Evolutionary conservation across 805 yeast genomes (phyloP).

Genomic region (Saccharomycopsis schoenii): DNA sequence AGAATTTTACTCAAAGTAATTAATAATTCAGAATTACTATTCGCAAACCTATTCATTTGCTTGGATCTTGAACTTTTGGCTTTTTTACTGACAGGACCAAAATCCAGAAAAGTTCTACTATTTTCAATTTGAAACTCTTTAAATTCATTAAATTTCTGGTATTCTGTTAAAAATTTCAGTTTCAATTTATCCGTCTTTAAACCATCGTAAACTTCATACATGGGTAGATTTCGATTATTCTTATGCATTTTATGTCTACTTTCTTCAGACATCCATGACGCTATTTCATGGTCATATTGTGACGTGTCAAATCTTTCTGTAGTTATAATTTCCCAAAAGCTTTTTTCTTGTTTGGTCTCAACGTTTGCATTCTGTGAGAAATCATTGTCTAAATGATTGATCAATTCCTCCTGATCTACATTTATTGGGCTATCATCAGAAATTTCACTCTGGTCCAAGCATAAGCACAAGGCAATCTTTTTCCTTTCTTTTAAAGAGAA

Average conservation of each 20-base stretch:
- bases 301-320: background rate
- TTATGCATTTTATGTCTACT: background rate
- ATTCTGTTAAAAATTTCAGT: background rate
- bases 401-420: background rate
- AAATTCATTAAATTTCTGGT: background rate
- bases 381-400: background rate
- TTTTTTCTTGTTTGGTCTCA: background rate
- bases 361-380: background rate
- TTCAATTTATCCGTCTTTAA: background rate
- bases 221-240: background rate
- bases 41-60: background rate
- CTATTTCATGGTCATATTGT: background rate
- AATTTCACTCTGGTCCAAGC: background rate
- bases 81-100: background rate
- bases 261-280: background rate
- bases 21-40: background rate
- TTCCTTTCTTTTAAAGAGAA: background rate
- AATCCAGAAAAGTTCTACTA: background rate
- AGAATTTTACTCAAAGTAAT: background rate
- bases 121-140: constrained; percentile 4
- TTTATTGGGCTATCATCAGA: background rate
- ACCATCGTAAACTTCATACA: background rate
- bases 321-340: background rate
- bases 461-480: background rate
- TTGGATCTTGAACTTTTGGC: background rate